Evolutionary conservation across 1,139 yeast genomes (phyloP), one percentile per base, ranked within the genome.

Genomic region (Blastobotrys elegans): DNA sequence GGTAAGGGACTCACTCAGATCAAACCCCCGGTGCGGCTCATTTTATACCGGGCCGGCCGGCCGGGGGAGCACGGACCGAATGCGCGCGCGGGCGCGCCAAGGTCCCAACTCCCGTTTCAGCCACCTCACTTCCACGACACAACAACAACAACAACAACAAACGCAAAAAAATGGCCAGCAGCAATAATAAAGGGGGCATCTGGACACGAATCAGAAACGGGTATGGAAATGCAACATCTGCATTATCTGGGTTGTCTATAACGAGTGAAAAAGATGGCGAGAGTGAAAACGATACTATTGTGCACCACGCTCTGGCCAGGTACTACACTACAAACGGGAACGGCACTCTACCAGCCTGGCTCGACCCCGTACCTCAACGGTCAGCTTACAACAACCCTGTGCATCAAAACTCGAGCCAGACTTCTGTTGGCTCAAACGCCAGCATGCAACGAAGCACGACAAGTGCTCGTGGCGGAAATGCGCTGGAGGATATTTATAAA

Each of bases 261-360:
- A 51, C 57, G 8, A 51, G 53, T 5, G 70, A 67, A 35, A 58
- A 57, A 40, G 71, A 67, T 44, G 64, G 67, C 5, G 63, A 54
- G 16, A 51, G 54, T 2, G 68, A 63, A 43, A 56, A 60, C 36
- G 69, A 67, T 43, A 67, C 71, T 0, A 62, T 64, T 6, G 51
- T 68, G 8, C 62, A 65, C 44, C 57, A 66, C 39, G 69, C 70
- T 4, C 50, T 67, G 44, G 59, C 61, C 10, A 53, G 59, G 42
- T 65, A 50, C 56, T 67, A 68, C 47, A 43, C 47, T 18, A 50
- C 51, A 16, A 52, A 53, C 40, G 56, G 53, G 13, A 24, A 10
- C 10, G 58, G 58, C 20, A 36, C 40, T 4, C 17, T 56, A 13
- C 66, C 66, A 1, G 46, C 48, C 21, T 62, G 66, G 66, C 58